phyloP scores from a whole-genome alignment of 805 yeast species.

The Cyberlindnera mrakii region DNA sequence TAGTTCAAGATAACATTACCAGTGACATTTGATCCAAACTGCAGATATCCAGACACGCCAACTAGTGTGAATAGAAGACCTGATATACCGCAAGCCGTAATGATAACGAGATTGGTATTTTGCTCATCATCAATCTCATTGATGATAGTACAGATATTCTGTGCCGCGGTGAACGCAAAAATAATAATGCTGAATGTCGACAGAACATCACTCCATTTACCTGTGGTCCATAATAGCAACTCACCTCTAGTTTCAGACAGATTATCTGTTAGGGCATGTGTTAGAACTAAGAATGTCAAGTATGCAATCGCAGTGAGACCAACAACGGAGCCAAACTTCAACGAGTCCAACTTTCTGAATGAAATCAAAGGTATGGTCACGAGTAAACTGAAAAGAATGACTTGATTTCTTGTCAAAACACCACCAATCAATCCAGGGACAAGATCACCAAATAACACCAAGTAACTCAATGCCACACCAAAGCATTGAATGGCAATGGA shows the following conservation, averaged over 20 bases:
- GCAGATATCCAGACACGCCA: constrained; percentile 64
- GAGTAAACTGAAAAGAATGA: constrained; percentile 43
- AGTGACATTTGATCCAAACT: constrained; percentile 58
- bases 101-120: constrained; percentile 44
- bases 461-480: constrained; percentile 68
- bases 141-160: constrained; percentile 71
- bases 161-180: constrained; percentile 79
- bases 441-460: constrained; percentile 72
- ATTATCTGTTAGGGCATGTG: constrained; percentile 43
- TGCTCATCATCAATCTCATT: constrained; percentile 58
- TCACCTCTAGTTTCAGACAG: constrained; percentile 37
- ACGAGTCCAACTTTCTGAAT: constrained; percentile 56
- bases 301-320: constrained; percentile 65
- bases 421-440: constrained; percentile 57
- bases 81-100: constrained; percentile 46
- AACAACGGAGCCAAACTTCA: constrained; percentile 65
- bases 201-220: constrained; percentile 39
- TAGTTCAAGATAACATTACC: constrained; percentile 73
- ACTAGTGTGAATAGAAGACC: constrained; percentile 53
- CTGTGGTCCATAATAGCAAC: constrained; percentile 35
- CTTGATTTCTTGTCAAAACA: constrained; percentile 26
- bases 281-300: constrained; percentile 48
- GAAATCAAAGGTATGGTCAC: constrained; percentile 61
- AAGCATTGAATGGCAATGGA: constrained; percentile 75
- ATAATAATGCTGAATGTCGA: constrained; percentile 70